Base-by-base conservation (phyloP, 225 moss, liverwort and hornwort genomes). In the Antitrichia curtipendula region DNA sequence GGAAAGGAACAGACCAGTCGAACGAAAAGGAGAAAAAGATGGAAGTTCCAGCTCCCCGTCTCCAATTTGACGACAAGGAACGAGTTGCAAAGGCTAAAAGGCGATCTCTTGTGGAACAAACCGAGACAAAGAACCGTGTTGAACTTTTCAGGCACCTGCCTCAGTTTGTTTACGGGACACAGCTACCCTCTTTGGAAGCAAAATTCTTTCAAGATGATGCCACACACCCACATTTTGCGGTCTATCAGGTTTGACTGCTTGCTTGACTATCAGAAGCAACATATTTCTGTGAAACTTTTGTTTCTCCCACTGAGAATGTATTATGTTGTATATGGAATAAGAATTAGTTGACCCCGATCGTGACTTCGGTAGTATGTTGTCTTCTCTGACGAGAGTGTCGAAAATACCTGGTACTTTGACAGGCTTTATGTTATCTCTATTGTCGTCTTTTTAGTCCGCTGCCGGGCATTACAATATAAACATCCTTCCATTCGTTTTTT, bases 91-190 rank as follows among this genome's bases (percentile, higher is more conserved):
- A 98, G 90, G 93, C 94, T 36, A 97, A 91, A 81, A 95, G 96
- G 90, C 94, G 95, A 36, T 95, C 97, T 56, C 53, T 98, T 64
- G 95, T 96, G 40, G 97, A 95, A 58, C 98, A 95, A 85, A 98
- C 95, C 28, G 98, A 98, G 93, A 96, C 96, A 12, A 97, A 96
- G 91, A 96, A 98, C 89, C 96, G 96, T 49, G 95, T 98, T 65
- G 98, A 98, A 70, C 94, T 98, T 54, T 98, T 98, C 82, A 94
- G 97, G 81, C 98, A 98, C 89, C 88, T 98, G 43, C 98, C 97
- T 21, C 98, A 98, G 74, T 97, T 97, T 91, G 96, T 94, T 64
- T 96, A 98, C 63, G 95, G 96, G 82, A 95, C 95, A 32, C 95
- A 95, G 81, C 91, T 98, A 32, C 93, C 98, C 22, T 95, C 96